phyloP scores from a whole-genome alignment of 163 green algal species.

The Chloromonas sp. region DNA sequence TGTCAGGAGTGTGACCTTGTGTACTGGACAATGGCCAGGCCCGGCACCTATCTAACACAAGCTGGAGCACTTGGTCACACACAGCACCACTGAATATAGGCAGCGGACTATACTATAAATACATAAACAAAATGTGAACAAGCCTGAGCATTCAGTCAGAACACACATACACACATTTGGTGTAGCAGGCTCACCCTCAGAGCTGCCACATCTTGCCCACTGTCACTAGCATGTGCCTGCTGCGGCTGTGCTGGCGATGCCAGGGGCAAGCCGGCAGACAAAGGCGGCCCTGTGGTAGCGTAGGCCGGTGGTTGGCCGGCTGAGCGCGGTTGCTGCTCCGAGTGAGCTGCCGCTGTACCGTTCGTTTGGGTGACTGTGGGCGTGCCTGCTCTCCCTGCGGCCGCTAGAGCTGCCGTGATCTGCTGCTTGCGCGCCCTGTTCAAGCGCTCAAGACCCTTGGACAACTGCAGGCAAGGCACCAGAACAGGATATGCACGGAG shows the following conservation, averaged over 20 bases:
- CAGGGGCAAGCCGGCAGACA: no score
- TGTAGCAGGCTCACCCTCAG: no score
- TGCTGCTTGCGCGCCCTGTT: conserved; percentile 13
- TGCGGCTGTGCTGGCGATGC: background rate
- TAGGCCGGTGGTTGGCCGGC: background rate
- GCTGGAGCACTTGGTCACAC: background rate
- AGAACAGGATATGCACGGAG: background rate
- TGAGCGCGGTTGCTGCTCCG: background rate
- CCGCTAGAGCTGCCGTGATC: background rate
- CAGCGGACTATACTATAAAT: background rate
- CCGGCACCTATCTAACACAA: background rate
- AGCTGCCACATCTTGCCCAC: no score
- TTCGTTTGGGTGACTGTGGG: no score
- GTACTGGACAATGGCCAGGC: background rate
- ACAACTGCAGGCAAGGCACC: background rate
- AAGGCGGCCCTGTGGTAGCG: background rate
- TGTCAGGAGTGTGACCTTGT: no score
- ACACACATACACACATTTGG: no score
- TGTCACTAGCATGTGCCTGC: no score
- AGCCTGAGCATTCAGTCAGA: background rate
- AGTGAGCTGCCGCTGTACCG: background rate
- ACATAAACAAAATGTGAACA: background rate
- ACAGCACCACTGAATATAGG: background rate
- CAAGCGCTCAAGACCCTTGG: conserved; percentile 25
- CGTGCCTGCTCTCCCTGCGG: no score